These are phyloP conservation scores for Symbiodinium natans DNA, from an alignment of 73 alveolate genomes.

Conservation along the genomic window DNA sequence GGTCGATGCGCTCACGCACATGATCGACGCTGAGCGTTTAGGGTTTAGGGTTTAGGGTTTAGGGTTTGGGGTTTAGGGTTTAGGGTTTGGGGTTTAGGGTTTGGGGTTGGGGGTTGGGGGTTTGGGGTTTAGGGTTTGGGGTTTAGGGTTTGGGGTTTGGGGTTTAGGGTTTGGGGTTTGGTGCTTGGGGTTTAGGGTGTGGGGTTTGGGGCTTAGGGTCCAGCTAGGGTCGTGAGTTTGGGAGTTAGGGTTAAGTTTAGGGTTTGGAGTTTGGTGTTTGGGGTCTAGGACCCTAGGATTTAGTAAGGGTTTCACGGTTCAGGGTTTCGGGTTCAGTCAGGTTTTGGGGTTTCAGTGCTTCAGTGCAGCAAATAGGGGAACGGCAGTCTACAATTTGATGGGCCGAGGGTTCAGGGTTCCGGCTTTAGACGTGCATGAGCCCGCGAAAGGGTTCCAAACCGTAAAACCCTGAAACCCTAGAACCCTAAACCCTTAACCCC, in stretches of 20 bases:
- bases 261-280: no score
- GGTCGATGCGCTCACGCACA: constrained; percentile 96
- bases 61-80: neutral
- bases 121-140: neutral
- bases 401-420: neutral
- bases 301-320: neutral
- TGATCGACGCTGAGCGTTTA: constrained; percentile 94
- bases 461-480: neutral
- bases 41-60: neutral
- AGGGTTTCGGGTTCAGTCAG: neutral
- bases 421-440: no score
- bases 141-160: neutral
- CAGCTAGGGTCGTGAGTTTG: no score
- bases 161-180: neutral
- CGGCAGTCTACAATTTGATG: neutral
- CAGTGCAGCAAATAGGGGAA: neutral
- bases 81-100: neutral
- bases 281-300: no score
- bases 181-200: no score
- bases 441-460: neutral
- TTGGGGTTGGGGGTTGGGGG: neutral
- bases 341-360: neutral
- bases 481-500: neutral
- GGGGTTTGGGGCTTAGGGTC: neutral
- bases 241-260: no score